These are phyloP conservation scores for Leishmania arabica DNA, from an alignment of 208 protist genomes.

Conservation along the genomic window DNA sequence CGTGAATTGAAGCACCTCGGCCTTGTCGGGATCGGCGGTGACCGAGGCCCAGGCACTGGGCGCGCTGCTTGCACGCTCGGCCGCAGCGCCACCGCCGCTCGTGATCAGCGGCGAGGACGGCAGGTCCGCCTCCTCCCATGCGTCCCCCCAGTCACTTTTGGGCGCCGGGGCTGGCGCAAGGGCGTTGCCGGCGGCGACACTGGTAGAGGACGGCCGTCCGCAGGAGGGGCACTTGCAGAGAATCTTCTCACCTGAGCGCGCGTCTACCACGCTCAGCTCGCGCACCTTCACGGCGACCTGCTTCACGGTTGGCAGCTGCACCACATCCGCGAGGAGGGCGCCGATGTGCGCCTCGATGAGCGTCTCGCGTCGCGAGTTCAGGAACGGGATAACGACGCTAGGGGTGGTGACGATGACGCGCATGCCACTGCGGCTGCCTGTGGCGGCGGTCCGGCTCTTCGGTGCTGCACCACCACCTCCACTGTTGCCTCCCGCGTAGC, in stretches of 20 bases:
- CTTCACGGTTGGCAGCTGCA: conserved; percentile 37
- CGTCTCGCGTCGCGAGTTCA: conserved; percentile 54
- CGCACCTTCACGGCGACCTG: conserved; percentile 66
- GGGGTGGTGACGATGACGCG: conserved; percentile 68
- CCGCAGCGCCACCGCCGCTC: conserved; percentile 11
- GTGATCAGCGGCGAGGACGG: conserved; percentile 17
- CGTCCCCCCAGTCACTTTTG: conserved; percentile 18
- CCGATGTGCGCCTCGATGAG: conserved; percentile 72
- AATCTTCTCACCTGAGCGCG: conserved; percentile 57
- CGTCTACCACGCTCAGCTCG: conserved; percentile 61
- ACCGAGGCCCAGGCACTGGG: background rate
- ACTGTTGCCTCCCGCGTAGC: background rate
- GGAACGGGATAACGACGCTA: conserved; percentile 70
- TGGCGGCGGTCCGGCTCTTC: background rate
- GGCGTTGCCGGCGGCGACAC: background rate
- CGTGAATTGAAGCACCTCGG: conserved; percentile 42
- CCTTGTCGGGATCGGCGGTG: conserved; percentile 7
- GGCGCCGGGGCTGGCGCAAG: conserved; percentile 11
- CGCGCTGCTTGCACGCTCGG: background rate
- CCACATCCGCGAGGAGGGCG: conserved; percentile 66
- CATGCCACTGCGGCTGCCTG: conserved; percentile 29
- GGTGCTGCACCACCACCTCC: background rate
- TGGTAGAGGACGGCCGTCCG: background rate
- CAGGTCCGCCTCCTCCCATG: conserved; percentile 21
- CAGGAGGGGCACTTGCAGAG: conserved; percentile 40